Base-by-base conservation (phyloP, 306 rosid genomes). In the Glycine tomentella region DNA sequence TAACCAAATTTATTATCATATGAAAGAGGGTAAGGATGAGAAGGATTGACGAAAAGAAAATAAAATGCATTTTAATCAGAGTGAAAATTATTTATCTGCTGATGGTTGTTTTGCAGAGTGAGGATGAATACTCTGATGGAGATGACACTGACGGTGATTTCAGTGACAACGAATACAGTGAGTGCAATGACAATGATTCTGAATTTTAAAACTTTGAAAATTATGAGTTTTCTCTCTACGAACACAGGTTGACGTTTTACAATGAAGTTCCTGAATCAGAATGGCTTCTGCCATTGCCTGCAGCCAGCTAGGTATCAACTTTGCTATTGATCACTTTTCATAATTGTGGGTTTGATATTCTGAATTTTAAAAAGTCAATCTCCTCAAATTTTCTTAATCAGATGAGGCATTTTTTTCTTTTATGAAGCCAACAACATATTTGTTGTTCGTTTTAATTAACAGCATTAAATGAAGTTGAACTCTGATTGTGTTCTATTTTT, bases 51-150 rank as follows among this genome's bases (percentile, higher is more conserved):
- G 78, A 66, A 84, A 53, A 63, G 57, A 80, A 80, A 38, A 20
- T 55, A 49, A 25, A 64, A 15, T 33, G 15, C 33, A 61, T 56
- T 71, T 36, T 53, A 10, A 3, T 82, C 49, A 8, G 11, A 17
- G 71, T 68, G 65, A 52, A 72, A 61, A 16, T 80, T 13, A 49
- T 56, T 33, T 36, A n/a, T 66, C 50, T 48, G 49, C 38, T 34
- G 74, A 38, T 36, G 84, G 46, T 72, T 83, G 46, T 81, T 56
- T 70, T 80, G 79, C 88, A 90, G 95, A 72, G 85, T 72, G 94
- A 88, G 53, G 84, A 79, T 9, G 92, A 89, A 72, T 82, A 51
- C 76, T 80, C 84, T 58, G 76, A 62, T 55, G 58, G 25, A 5
- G 36, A 76, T 15, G 88, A 83, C 78, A 78, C 56, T 49, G 78